Evolutionary conservation across 768 basidiomycete genomes (phyloP), one percentile per base, ranked within the genome.

Genomic region (Zangia roseola): DNA sequence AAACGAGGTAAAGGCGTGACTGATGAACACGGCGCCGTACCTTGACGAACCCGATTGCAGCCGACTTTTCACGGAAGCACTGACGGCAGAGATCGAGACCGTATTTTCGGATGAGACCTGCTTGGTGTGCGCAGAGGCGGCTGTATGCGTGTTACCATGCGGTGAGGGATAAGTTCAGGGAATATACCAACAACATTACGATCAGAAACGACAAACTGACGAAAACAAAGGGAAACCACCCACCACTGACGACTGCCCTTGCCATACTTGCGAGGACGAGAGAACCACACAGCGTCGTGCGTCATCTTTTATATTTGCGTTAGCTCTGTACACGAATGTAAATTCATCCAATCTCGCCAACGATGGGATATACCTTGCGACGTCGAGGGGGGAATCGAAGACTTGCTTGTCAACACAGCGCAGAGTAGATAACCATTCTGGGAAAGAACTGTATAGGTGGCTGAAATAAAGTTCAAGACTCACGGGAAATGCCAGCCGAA

Each of bases 231-330:
- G 21, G 23, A 42, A 23, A 17, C n/a, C n/a, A 75, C 84, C 67
- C 70, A 92, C 91, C 91, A 97, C 72, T 94, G 91, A 69, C 94
- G 90, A 70, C 85, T 84, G 67, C 94, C 94, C 76, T 95, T 95
- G 70, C 94, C 94, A 76, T 63, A 95, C 74, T 91, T 95, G 72
- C 93, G 83, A 54, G 94, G 94, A 65, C 89, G 90, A 72, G 91
- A 92, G 75, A 93, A 94, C 93, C 94, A 97, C 75, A 97, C 85
- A 64, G 92, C 87, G 81, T 94, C 91, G 91, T 95, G 94, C 67
- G 94, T 94, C 94, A 95, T 97, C 75, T 83, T 86, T 92, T 89
- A 93, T 92, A 77, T 19, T 44, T 24, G 45, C 54, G 34, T 39
- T 6, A 16, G 0, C 42, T 51, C 39, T 46, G 31, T 9, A 20